A percentile compares a stretch with the other conserved stretches of the same genome.
phyloP scores from a whole-genome alignment of 495 filamentous ascomycete species.

The Trichoderma parareesei region DNA sequence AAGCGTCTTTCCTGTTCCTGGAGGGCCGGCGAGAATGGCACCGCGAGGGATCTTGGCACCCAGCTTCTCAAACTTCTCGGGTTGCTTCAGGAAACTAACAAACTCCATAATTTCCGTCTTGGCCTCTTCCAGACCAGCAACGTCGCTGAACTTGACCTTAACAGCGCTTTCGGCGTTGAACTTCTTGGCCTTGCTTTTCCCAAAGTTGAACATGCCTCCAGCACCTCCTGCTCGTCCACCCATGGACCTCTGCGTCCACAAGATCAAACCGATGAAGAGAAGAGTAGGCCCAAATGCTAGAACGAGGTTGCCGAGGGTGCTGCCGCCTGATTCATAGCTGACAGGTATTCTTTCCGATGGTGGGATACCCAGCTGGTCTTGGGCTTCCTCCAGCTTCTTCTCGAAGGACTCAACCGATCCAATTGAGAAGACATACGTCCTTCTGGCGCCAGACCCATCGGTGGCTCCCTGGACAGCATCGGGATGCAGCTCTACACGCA shows the following conservation, averaged over 20 bases:
- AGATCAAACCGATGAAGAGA: conserved; percentile 70
- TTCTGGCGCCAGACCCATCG: conserved; percentile 70
- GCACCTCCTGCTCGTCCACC: conserved; percentile 43
- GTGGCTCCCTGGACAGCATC: conserved; percentile 61
- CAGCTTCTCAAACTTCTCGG: conserved; percentile 80
- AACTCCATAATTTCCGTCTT: conserved; percentile 99
- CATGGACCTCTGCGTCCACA: conserved; percentile 63
- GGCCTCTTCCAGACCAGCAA: conserved; percentile 97
- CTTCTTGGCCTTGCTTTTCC: conserved; percentile 87
- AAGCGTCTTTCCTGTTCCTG: conserved; percentile 96
- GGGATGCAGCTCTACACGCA: conserved; percentile 76
- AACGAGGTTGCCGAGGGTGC: conserved; percentile 49
- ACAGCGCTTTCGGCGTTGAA: conserved; percentile 96
- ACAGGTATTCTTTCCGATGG: conserved; percentile 81
- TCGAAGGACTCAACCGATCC: conserved; percentile 93
- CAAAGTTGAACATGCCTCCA: conserved; percentile 86
- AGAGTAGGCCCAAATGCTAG: conserved; percentile 80
- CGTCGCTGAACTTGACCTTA: conserved; percentile 94
- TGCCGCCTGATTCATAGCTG: conserved; percentile 70
- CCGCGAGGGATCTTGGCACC: conserved; percentile 97
- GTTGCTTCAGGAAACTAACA: conserved; percentile 88
- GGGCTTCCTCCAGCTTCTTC: conserved; percentile 74
- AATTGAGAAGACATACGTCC: conserved; percentile 90
- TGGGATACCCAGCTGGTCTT: conserved; percentile 78
- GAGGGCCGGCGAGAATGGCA: conserved; percentile 91